These are phyloP conservation scores for Pseudopediastrum boryanum DNA, from an alignment of 139 green algal genomes.

Conservation along the genomic window DNA sequence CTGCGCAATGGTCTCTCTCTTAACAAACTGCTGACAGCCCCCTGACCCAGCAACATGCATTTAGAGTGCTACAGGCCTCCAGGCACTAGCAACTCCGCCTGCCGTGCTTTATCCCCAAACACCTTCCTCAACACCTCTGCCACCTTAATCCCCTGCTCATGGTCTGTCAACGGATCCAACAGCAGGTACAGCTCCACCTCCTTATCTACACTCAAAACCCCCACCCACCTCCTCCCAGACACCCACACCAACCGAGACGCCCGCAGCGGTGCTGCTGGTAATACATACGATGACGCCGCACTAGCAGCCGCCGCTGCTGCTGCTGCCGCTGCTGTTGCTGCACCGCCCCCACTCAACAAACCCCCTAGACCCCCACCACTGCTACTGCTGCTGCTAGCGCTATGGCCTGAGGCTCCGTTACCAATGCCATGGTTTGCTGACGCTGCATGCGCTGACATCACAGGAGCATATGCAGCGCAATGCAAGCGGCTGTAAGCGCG, in stretches of 20 bases:
- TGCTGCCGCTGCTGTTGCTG: not conserved
- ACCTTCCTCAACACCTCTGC: slow-evolving; percentile 7
- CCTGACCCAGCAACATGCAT: too few relatives aligned
- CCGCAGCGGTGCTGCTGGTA: not conserved
- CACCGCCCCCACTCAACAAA: slow-evolving; percentile 12
- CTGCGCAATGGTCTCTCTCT: too few relatives aligned
- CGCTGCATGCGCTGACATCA: slow-evolving; percentile 5
- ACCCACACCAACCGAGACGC: slow-evolving; percentile 23
- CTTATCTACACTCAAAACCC: slow-evolving; percentile 7
- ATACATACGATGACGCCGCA: slow-evolving; percentile 11
- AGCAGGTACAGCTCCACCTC: slow-evolving; percentile 30
- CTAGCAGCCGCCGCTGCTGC: slow-evolving; percentile 10
- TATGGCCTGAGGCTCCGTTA: not conserved
- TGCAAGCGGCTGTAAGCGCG: slow-evolving; percentile 21
- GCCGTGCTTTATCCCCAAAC: slow-evolving; percentile 21
- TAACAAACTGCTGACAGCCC: too few relatives aligned
- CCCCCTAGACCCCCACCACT: slow-evolving; percentile 7
- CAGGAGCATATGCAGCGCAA: slow-evolving; percentile 19
- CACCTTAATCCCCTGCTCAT: slow-evolving; percentile 18
- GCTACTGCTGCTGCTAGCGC: not conserved
- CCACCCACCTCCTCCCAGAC: slow-evolving; percentile 12
- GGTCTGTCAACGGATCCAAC: slow-evolving; percentile 31
- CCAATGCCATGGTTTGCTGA: not conserved
- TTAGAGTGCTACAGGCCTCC: too few relatives aligned
- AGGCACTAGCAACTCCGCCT: slow-evolving; percentile 29